A percentile compares a stretch with the other conserved stretches of the same genome.
Evolutionary conservation across 2,329 filamentous ascomycete species (phyloP).

Genomic region (Trichophyton equinum): DNA sequence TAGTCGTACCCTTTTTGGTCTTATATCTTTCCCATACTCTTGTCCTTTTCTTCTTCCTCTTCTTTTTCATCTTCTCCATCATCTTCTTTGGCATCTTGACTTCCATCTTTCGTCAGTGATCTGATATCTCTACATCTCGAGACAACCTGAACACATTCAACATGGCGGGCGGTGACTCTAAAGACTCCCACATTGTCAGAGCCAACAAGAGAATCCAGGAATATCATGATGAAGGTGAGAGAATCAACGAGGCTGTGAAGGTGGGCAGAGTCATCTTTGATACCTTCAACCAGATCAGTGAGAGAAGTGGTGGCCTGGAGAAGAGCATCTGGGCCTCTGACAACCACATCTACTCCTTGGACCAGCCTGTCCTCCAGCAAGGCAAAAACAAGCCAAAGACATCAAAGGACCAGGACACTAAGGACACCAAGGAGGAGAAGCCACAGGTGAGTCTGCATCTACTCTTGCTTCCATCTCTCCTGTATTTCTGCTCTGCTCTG

Average conservation of each 20-base stretch:
- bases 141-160: background rate
- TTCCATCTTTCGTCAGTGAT: background rate
- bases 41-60: background rate
- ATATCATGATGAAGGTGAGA: background rate
- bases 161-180: background rate
- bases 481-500: no score
- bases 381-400: background rate
- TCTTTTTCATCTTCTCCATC: no score
- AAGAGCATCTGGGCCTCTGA: slow-evolving; percentile 11
- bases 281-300: slow-evolving; percentile 10
- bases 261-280: slow-evolving; percentile 7
- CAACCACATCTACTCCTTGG: background rate
- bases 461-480: no score
- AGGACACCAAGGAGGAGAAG: background rate
- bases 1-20: background rate
- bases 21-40: background rate
- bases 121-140: background rate
- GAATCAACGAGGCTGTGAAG: slow-evolving; percentile 1
- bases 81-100: background rate
- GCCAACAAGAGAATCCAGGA: background rate
- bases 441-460: background rate
- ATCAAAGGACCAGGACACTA: background rate
- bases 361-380: background rate
- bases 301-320: slow-evolving; percentile 8
- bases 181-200: background rate